Percentiles rank a stretch among this genome's conserved stretches.
These are phyloP conservation scores for Conticribra guillardii DNA, from an alignment of 108 stramenopile genomes.

Conservation along the genomic window DNA sequence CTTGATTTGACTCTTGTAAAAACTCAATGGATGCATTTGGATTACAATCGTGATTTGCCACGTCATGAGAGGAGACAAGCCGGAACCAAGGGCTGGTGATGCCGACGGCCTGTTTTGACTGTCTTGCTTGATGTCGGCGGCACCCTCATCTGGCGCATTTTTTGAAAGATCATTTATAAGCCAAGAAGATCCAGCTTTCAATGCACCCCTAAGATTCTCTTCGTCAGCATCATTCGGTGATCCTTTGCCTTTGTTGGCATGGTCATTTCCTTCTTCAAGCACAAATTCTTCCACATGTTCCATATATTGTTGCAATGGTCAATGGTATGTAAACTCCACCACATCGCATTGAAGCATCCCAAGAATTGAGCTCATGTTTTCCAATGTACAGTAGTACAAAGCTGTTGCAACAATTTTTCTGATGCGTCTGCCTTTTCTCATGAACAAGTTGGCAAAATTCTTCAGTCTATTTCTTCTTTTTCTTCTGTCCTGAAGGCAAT, in stretches of 20 bases:
- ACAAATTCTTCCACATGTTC: slow-evolving; percentile 1
- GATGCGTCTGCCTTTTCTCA: background rate
- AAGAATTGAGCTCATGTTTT: slow-evolving; percentile 20
- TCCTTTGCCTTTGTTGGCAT: background rate
- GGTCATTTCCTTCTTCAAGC: background rate
- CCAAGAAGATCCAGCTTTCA: background rate
- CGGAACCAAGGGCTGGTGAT: slow-evolving; percentile 20
- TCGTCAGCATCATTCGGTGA: background rate
- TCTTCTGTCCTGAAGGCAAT: background rate
- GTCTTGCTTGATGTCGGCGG: background rate
- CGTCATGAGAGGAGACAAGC: slow-evolving; percentile 33
- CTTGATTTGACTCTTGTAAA: slow-evolving; percentile 32
- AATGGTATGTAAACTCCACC: slow-evolving; percentile 30
- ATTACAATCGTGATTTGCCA: slow-evolving; percentile 44
- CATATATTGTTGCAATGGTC: slow-evolving; percentile 22
- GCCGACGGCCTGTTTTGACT: background rate
- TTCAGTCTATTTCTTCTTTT: background rate
- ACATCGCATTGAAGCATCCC: slow-evolving; percentile 47
- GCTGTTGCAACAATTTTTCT: background rate
- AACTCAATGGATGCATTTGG: slow-evolving; percentile 50
- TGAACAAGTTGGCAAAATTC: background rate
- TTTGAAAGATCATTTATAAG: too few relatives aligned
- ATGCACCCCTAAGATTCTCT: background rate
- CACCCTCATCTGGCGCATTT: background rate
- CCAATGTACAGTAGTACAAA: background rate